phyloP scores from a whole-genome alignment of 345 rosid species.

The Pugionium dolabratum region DNA sequence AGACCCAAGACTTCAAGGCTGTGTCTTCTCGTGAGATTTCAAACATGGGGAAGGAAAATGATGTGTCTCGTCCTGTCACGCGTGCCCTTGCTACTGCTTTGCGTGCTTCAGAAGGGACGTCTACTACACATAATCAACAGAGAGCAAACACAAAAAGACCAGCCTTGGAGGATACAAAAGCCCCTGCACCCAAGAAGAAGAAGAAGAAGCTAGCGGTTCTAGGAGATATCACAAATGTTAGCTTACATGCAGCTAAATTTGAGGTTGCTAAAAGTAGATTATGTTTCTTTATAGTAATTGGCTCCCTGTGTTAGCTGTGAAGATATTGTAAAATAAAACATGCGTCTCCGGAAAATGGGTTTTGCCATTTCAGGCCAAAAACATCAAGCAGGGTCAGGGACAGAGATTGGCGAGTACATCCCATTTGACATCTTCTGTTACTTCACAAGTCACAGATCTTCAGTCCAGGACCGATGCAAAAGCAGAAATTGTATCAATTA shows the following conservation, averaged over 20 bases:
- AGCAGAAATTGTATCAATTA: slow-evolving; percentile 17
- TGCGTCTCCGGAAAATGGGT: slow-evolving; percentile 24
- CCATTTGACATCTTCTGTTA: slow-evolving; percentile 47
- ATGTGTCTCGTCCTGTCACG: slow-evolving; percentile 55
- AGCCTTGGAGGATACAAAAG: slow-evolving; percentile 53
- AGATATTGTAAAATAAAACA: slow-evolving; percentile 15
- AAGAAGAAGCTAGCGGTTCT: slow-evolving; percentile 63
- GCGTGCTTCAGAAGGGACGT: slow-evolving; percentile 40
- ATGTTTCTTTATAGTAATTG: not conserved
- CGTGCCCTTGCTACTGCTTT: slow-evolving; percentile 74
- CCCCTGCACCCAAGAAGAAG: slow-evolving; percentile 42
- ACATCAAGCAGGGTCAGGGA: slow-evolving; percentile 49
- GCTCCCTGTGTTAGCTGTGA: slow-evolving; percentile 11
- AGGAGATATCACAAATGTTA: slow-evolving; percentile 72
- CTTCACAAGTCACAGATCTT: slow-evolving; percentile 37
- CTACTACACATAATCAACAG: slow-evolving; percentile 43
- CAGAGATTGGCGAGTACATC: slow-evolving; percentile 35
- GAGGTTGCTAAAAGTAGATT: slow-evolving; percentile 45
- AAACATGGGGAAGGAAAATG: slow-evolving; percentile 63
- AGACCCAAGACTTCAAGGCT: slow-evolving; percentile 34
- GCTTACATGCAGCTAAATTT: slow-evolving; percentile 49
- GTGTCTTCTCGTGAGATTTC: slow-evolving; percentile 45
- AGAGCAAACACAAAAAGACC: slow-evolving; percentile 55
- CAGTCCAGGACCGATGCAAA: slow-evolving; percentile 23
- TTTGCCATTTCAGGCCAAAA: slow-evolving; percentile 50